Conservation (phyloP, 2,329 filamentous ascomycete species). For the Clonostachys byssicola region DNA sequence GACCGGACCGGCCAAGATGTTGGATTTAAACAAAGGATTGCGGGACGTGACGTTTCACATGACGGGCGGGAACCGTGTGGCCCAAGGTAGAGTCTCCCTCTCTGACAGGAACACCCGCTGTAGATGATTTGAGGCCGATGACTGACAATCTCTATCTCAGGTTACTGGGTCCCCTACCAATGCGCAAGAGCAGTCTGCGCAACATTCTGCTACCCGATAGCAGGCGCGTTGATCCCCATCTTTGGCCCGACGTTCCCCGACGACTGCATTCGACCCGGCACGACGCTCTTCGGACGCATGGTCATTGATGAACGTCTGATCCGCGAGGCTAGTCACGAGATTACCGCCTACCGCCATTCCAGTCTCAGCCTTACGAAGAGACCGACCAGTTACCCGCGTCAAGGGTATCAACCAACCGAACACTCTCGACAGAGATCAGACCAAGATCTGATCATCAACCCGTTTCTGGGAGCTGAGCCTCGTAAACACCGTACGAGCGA, state of each 20-base stretch:
- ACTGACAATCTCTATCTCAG: slow-evolving; percentile 36
- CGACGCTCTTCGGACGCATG: slow-evolving; percentile 63
- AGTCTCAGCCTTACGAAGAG: not conserved
- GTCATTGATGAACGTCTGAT: slow-evolving; percentile 57
- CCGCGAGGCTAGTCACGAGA: slow-evolving; percentile 34
- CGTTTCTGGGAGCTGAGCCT: not conserved
- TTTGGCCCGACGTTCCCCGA: slow-evolving; percentile 81
- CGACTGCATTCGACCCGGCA: slow-evolving; percentile 62
- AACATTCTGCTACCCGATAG: slow-evolving; percentile 84
- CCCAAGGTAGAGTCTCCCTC: slow-evolving; percentile 4
- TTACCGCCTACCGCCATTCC: slow-evolving; percentile 1
- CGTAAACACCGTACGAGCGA: too few relatives aligned
- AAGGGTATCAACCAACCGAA: not conserved
- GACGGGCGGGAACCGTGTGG: slow-evolving; percentile 5
- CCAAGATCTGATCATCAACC: not conserved
- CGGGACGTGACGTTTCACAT: slow-evolving; percentile 5
- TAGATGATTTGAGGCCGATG: slow-evolving; percentile 6
- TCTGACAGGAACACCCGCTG: not conserved
- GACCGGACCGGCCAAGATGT: slow-evolving; percentile 8
- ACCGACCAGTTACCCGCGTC: slow-evolving; percentile 2
- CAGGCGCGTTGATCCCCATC: slow-evolving; percentile 81
- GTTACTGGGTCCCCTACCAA: slow-evolving; percentile 93
- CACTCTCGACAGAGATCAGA: not conserved
- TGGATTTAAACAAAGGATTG: slow-evolving; percentile 4
- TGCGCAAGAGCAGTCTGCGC: slow-evolving; percentile 84